phyloP scores from a whole-genome alignment of 2,329 filamentous ascomycete species.

The Acrodontium crateriforme region DNA sequence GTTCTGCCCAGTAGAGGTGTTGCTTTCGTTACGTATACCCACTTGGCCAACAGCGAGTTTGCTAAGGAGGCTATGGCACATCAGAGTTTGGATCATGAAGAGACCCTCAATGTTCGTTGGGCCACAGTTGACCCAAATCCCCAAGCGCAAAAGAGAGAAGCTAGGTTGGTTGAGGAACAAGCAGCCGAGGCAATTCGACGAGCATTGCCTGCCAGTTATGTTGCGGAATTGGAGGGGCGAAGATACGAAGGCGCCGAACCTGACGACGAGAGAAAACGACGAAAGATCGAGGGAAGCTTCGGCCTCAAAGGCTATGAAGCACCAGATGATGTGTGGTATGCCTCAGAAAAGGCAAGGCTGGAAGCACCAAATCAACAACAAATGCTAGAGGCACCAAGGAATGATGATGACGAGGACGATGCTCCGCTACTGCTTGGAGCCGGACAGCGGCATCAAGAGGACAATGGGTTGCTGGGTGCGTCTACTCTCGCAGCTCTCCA shows the following conservation, averaged over 20 bases:
- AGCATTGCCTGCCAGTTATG: conserved; percentile 76
- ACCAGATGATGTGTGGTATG: conserved; percentile 87
- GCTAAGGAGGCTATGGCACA: conserved; percentile 79
- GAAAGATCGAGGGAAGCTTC: conserved; percentile 80
- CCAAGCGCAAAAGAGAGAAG: conserved; percentile 84
- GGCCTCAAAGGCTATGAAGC: conserved; percentile 85
- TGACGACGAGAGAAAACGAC: conserved; percentile 63
- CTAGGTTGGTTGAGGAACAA: conserved; percentile 79
- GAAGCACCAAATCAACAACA: conserved; percentile 51
- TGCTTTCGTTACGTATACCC: conserved; percentile 86
- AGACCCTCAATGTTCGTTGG: conserved; percentile 93
- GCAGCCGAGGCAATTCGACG: conserved; percentile 84
- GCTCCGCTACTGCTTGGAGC: conserved; percentile 31
- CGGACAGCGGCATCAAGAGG: conserved; percentile 27
- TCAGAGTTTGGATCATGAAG: conserved; percentile 78
- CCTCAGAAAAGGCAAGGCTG: conserved; percentile 55
- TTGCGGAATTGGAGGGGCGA: conserved; percentile 85
- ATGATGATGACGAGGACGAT: conserved; percentile 34
- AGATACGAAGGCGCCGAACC: conserved; percentile 43
- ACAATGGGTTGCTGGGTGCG: conserved; percentile 61
- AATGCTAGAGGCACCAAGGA: conserved; percentile 37
- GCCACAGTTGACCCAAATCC: conserved; percentile 94
- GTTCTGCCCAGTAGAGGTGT: conserved; percentile 83
- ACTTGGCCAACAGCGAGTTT: conserved; percentile 80
- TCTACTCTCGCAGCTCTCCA: conserved; percentile 71